phyloP scores from a whole-genome alignment of 2,329 filamentous ascomycete species.

The Hymenoscyphus fraxineus region DNA sequence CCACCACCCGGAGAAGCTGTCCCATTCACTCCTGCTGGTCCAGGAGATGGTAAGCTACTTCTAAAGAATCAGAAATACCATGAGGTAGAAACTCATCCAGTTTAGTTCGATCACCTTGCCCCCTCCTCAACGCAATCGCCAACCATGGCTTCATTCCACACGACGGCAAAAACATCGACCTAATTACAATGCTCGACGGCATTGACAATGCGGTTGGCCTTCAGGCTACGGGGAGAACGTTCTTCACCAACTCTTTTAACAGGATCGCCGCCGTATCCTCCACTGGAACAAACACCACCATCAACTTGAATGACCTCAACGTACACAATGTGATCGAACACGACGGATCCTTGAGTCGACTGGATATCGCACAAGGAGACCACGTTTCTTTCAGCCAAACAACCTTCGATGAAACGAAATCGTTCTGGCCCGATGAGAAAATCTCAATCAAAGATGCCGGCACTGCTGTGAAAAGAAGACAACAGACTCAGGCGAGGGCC shows the following conservation, averaged over 20 bases:
- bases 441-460: slow-evolving; percentile 3
- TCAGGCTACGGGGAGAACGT: background rate
- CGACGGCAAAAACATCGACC: slow-evolving; percentile 4
- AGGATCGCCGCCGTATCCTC: background rate
- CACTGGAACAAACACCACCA: slow-evolving; percentile 3
- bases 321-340: slow-evolving; percentile 7
- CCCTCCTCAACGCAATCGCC: slow-evolving; percentile 12
- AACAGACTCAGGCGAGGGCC: background rate
- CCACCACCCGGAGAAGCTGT: background rate
- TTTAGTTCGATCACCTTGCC: slow-evolving; percentile 11
- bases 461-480: background rate
- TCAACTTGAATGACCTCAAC: slow-evolving; percentile 7
- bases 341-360: slow-evolving; percentile 8
- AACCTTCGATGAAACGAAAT: slow-evolving; percentile 9
- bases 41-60: background rate
- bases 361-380: slow-evolving; percentile 5
- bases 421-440: slow-evolving; percentile 6
- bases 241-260: background rate
- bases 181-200: background rate
- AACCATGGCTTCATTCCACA: slow-evolving; percentile 13
- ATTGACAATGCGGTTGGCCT: background rate
- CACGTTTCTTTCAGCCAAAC: slow-evolving; percentile 6
- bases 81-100: background rate
- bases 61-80: background rate
- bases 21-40: no score